Conservation (phyloP, 2,329 filamentous ascomycete species). For the Ceratocystis cacaofunesta region DNA sequence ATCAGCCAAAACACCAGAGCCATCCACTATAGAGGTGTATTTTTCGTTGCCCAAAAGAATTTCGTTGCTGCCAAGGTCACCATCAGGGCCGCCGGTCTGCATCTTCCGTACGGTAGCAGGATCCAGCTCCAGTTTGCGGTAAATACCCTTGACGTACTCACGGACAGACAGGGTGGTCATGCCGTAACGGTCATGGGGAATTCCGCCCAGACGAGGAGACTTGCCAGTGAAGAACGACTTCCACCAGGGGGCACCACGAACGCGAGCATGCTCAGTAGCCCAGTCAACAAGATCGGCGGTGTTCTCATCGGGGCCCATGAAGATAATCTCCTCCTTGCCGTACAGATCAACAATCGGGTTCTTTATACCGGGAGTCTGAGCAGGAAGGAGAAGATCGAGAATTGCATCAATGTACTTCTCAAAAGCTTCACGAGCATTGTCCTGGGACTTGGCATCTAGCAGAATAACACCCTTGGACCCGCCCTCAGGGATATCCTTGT, state of each 20-base stretch:
- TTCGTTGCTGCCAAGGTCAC: constrained; percentile 93
- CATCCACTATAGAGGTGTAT: constrained; percentile 91
- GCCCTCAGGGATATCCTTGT: constrained; percentile 98
- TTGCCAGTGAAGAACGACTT: constrained; percentile 99
- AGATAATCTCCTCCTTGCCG: constrained; percentile 89
- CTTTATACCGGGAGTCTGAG: constrained; percentile 90
- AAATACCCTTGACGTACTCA: constrained; percentile 91
- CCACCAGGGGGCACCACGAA: constrained; percentile 89
- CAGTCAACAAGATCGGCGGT: constrained; percentile 94
- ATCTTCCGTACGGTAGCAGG: constrained; percentile 76
- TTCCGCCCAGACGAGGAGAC: constrained; percentile 87
- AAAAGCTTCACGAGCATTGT: constrained; percentile 81
- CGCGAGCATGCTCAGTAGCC: constrained; percentile 90
- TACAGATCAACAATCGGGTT: constrained; percentile 94
- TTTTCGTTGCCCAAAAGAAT: constrained; percentile 92
- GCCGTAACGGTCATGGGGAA: constrained; percentile 88
- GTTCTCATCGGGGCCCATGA: constrained; percentile 98
- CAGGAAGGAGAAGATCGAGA: constrained; percentile 79
- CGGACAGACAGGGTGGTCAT: constrained; percentile 97
- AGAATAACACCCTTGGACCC: constrained; percentile 96
- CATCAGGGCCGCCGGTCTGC: constrained; percentile 94
- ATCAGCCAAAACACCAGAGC: constrained; percentile 85
- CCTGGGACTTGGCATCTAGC: constrained; percentile 84
- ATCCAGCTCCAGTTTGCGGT: constrained; percentile 86
- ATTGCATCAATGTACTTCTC: constrained; percentile 99